phyloP scores from a whole-genome alignment of 805 yeast species.

The Candida verbasci region DNA sequence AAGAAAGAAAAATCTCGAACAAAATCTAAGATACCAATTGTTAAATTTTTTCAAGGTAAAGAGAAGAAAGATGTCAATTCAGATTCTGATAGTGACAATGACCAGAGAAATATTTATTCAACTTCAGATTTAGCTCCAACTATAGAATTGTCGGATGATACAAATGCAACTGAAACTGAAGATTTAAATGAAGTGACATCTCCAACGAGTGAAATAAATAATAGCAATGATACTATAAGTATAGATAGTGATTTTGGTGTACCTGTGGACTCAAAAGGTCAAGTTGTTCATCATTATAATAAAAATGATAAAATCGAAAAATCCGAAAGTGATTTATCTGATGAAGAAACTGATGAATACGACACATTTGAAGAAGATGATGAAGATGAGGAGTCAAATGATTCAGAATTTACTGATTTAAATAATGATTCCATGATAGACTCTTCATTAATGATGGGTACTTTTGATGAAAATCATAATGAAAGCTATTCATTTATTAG shows the following conservation, averaged over 20 bases:
- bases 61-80: constrained; percentile 4
- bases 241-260: constrained; percentile 30
- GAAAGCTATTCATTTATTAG: constrained; percentile 15
- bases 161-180: constrained; percentile 13
- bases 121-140: not conserved
- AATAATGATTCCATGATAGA: constrained; percentile 35
- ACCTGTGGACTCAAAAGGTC: constrained; percentile 19
- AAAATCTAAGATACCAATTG: constrained; percentile 10
- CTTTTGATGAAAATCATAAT: constrained; percentile 15
- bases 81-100: constrained; percentile 6
- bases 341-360: constrained; percentile 14
- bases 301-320: constrained; percentile 14
- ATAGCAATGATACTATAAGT: constrained; percentile 17
- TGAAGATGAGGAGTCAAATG: constrained; percentile 28
- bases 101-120: not conserved
- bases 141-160: constrained; percentile 15
- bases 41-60: constrained; percentile 11
- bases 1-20: constrained; percentile 3
- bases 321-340: constrained; percentile 16
- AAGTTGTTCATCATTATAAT: constrained; percentile 4
- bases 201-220: not conserved
- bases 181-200: not conserved
- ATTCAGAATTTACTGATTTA: constrained; percentile 42
- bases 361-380: constrained; percentile 20
- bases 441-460: constrained; percentile 19